Evolutionary conservation across 805 yeast genomes (phyloP).

Genomic region (Candida patagonica): DNA sequence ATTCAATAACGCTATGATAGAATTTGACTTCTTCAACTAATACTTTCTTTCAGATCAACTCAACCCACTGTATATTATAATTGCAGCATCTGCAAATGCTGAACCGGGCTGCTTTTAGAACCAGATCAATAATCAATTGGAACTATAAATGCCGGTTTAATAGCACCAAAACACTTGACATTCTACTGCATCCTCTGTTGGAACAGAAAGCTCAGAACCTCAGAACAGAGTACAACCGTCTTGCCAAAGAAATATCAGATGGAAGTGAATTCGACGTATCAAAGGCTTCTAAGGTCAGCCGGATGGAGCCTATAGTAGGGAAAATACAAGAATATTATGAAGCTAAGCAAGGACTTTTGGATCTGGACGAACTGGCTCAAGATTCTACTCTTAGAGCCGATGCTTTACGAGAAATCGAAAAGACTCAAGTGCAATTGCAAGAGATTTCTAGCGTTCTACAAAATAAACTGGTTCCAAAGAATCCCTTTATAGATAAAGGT

Average conservation of each 20-base stretch:
- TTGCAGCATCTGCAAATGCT: too few relatives aligned
- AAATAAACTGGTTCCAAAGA: constrained; percentile 57
- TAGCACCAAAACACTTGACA: background rate
- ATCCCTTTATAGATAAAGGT: constrained; percentile 64
- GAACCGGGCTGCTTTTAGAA: too few relatives aligned
- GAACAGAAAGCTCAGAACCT: constrained; percentile 38
- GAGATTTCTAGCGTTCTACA: constrained; percentile 36
- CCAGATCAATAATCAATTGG: too few relatives aligned
- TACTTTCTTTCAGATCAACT: too few relatives aligned
- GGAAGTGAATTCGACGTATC: constrained; percentile 37
- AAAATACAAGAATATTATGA: constrained; percentile 32
- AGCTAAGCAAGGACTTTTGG: constrained; percentile 26
- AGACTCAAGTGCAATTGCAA: constrained; percentile 37
- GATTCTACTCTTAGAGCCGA: constrained; percentile 47
- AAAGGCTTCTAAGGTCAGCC: constrained; percentile 41
- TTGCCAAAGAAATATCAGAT: constrained; percentile 36
- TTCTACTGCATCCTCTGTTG: constrained; percentile 38
- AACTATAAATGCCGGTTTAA: too few relatives aligned
- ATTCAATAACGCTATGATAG: too few relatives aligned
- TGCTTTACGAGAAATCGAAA: constrained; percentile 51
- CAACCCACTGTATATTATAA: too few relatives aligned
- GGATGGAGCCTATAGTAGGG: constrained; percentile 37
- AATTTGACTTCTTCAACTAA: too few relatives aligned
- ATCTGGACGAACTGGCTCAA: constrained; percentile 35
- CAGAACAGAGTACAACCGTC: constrained; percentile 31